phyloP scores from a whole-genome alignment of 2,329 filamentous ascomycete genomes.

The Botrytis hyacinthi region DNA sequence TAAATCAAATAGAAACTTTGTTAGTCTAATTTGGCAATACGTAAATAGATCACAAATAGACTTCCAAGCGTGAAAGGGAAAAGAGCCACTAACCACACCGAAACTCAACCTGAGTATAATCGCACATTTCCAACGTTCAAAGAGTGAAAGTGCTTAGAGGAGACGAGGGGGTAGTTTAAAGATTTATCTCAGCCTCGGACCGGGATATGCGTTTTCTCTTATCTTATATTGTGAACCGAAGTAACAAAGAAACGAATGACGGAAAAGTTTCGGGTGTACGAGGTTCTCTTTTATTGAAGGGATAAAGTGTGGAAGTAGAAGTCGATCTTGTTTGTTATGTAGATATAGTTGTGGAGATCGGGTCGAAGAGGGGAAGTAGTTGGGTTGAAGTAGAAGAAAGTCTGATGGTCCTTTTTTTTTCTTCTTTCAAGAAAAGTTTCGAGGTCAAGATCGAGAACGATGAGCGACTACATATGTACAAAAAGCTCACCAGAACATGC shows the following conservation, averaged over 20 bases:
- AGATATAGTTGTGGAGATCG: neutral
- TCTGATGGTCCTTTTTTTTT: constrained; percentile 3
- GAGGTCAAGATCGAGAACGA: constrained; percentile 17
- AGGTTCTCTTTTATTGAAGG: neutral
- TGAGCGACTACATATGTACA: constrained; percentile 33
- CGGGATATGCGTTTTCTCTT: constrained; percentile 13
- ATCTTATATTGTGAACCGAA: constrained; percentile 1
- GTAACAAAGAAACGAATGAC: neutral
- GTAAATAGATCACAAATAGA: neutral
- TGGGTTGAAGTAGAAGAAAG: constrained; percentile 21
- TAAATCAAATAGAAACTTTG: neutral
- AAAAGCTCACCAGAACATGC: constrained; percentile 21
- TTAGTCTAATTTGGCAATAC: constrained; percentile 6
- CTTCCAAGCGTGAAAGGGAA: neutral
- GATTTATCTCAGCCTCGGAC: constrained; percentile 15
- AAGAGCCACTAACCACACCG: constrained; percentile 41
- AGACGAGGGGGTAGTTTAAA: constrained; percentile 5
- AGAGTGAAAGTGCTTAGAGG: neutral
- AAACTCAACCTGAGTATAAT: constrained; percentile 59
- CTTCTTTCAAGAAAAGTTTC: neutral
- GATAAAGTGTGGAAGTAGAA: neutral
- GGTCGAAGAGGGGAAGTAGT: constrained; percentile 5
- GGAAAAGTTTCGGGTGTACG: neutral
- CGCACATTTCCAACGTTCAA: constrained; percentile 48
- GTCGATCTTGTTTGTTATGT: neutral